Percentiles rank a stretch among this genome's conserved stretches.
phyloP scores from a whole-genome alignment of 2,329 filamentous ascomycete genomes.

The Pseudogymnoascus sp. region DNA sequence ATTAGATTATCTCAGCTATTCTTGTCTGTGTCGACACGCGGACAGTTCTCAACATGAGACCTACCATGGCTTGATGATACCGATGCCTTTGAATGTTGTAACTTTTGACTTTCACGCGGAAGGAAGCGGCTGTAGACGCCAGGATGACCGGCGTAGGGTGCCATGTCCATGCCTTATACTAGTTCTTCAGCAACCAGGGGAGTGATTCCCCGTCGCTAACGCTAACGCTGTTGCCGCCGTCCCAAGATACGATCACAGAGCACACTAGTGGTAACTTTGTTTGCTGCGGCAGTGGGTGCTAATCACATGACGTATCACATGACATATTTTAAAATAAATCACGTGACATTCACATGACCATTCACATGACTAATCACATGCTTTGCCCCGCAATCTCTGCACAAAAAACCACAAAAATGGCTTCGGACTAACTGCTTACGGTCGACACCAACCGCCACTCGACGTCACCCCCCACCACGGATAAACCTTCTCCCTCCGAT shows the following conservation, averaged over 20 bases:
- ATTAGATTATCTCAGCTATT: neutral
- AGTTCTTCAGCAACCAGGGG: no score
- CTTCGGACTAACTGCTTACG: no score
- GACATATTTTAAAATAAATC: no score
- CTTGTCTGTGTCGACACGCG: neutral
- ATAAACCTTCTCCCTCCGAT: slow-evolving; percentile 6
- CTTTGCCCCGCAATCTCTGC: neutral
- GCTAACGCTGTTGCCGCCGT: neutral
- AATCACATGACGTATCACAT: neutral
- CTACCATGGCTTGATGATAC: neutral
- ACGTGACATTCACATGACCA: neutral
- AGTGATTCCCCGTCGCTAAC: neutral
- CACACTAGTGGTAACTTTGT: neutral
- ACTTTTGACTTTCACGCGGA: neutral
- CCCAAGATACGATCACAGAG: neutral
- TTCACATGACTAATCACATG: neutral
- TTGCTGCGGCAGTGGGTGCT: no score
- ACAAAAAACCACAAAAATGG: neutral
- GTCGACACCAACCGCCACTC: neutral
- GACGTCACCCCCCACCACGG: neutral
- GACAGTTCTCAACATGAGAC: neutral
- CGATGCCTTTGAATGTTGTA: neutral
- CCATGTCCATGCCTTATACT: neutral
- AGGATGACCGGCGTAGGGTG: neutral
- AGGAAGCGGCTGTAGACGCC: neutral